These are phyloP conservation scores for Sequoia sempervirens DNA, from an alignment of 75 land plant genomes.

Conservation along the genomic window DNA sequence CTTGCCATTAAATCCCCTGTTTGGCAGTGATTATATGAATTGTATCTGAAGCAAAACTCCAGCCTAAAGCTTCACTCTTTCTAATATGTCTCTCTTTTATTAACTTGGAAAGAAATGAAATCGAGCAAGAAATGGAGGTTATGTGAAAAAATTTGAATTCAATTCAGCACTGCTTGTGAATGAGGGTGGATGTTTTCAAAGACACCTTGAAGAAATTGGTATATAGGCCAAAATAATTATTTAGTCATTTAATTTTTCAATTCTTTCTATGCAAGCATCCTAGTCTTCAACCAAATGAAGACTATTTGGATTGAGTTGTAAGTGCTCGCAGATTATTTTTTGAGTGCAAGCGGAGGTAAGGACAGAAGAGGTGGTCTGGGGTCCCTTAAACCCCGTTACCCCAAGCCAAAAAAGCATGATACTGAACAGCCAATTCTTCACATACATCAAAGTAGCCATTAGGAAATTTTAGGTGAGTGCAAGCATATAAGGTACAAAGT, in stretches of 20 bases:
- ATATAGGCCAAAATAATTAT: neutral
- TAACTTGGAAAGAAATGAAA: neutral
- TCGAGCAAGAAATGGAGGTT: neutral
- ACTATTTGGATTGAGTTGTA: neutral
- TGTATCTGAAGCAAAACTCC: neutral
- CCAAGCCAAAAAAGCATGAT: neutral
- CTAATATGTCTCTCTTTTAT: neutral
- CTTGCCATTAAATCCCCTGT: neutral
- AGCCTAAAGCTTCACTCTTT: neutral
- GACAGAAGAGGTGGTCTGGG: neutral
- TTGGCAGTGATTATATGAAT: neutral
- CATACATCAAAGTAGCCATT: neutral
- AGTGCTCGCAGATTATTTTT: neutral
- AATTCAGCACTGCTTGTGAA: neutral
- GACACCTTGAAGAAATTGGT: neutral
- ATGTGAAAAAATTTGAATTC: neutral
- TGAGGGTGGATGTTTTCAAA: neutral
- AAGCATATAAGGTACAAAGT: neutral
- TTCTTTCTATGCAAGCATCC: neutral
- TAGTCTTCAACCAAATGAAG: neutral
- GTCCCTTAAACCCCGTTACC: neutral
- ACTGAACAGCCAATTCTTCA: neutral
- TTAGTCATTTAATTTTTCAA: neutral
- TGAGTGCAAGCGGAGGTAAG: no score
- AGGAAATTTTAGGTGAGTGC: neutral